phyloP scores from a whole-genome alignment of 495 filamentous ascomycete species.

The Talaromyces stipitatus region DNA sequence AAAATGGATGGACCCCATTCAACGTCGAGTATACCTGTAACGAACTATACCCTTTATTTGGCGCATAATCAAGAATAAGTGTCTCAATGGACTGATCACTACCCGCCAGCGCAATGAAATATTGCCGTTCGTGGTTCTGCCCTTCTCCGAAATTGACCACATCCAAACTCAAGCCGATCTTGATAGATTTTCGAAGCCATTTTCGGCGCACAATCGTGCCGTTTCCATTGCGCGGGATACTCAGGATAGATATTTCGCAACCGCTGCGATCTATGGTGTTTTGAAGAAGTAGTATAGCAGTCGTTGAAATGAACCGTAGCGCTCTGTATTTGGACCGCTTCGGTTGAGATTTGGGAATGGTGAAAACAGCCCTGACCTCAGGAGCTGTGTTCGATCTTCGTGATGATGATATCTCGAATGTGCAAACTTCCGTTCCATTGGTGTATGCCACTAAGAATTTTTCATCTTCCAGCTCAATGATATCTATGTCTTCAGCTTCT shows the following conservation, averaged over 20 bases:
- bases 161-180: slow-evolving; percentile 66
- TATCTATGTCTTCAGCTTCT: slow-evolving; percentile 79
- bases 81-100: slow-evolving; percentile 75
- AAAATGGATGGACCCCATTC: slow-evolving; percentile 67
- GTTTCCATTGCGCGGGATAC: slow-evolving; percentile 21
- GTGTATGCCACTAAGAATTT: slow-evolving; percentile 73
- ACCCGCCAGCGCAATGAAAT: slow-evolving; percentile 72
- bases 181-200: slow-evolving; percentile 47
- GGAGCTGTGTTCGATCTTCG: slow-evolving; percentile 37
- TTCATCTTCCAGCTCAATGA: slow-evolving; percentile 48
- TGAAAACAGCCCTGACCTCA: slow-evolving; percentile 53
- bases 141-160: slow-evolving; percentile 56
- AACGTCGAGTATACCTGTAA: slow-evolving; percentile 58
- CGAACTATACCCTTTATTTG: slow-evolving; percentile 43
- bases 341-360: slow-evolving; percentile 41
- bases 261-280: slow-evolving; percentile 50
- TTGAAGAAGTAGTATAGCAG: slow-evolving; percentile 39
- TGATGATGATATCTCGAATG: slow-evolving; percentile 27
- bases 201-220: slow-evolving; percentile 38
- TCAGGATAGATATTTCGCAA: slow-evolving; percentile 64
- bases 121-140: slow-evolving; percentile 55
- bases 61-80: slow-evolving; percentile 58
- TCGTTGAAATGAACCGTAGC: slow-evolving; percentile 64
- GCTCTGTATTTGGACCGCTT: slow-evolving; percentile 51
- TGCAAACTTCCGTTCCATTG: slow-evolving; percentile 64